Base-by-base conservation (phyloP, 1,284 basidiomycete species). In the Bjerkandera adusta region DNA sequence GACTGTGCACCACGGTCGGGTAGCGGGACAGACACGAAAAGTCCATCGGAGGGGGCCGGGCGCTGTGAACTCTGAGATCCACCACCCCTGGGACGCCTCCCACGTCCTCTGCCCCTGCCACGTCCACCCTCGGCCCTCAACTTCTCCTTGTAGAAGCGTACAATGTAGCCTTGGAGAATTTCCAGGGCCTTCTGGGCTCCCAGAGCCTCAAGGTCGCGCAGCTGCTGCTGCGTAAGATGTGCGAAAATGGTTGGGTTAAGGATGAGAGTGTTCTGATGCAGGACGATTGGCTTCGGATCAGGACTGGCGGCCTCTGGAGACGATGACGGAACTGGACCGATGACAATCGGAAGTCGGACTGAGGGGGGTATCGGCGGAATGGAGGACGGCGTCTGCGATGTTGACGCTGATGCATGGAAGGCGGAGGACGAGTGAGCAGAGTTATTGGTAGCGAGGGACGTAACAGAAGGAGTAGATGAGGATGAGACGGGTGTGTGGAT, bases 221-320 rank as follows among this genome's bases (percentile, higher is more conserved):
- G 67, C 63, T 89, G 85, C 48, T 85, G 83, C 26, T 76, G 70
- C 1, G 84, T 82, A 8, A 96, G 76, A 51, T 85, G 84, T 5
- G 85, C 79, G 62, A 96, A 96, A 33, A 96, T 87, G 21, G 77
- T 75, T 2, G 92, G 92, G 58, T 89, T 89, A 29, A 96, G 77
- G 54, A 92, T 82, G 22, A 96, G 79, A 41, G 81, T 86, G 49
- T 89, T 85, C 56, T 92, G 85, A 56, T 95, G 90, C 21, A 95
- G 71, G 22, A 92, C 82, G 69, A 96, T 92, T 20, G 71, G 90
- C 56, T 76, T 81, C 68, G 71, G 79, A 65, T 60, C 67, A 56
- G 59, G 69, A 4, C 63, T 52, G 4, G 64, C 25, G 61, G 65
- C 46, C 51, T 63, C 30, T 25, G 64, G 21, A 37, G 65, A 46